Evolutionary conservation across 1,284 basidiomycete genomes (phyloP), one percentile per base, ranked within the genome.

Genomic region (Wallemia ichthyophaga): DNA sequence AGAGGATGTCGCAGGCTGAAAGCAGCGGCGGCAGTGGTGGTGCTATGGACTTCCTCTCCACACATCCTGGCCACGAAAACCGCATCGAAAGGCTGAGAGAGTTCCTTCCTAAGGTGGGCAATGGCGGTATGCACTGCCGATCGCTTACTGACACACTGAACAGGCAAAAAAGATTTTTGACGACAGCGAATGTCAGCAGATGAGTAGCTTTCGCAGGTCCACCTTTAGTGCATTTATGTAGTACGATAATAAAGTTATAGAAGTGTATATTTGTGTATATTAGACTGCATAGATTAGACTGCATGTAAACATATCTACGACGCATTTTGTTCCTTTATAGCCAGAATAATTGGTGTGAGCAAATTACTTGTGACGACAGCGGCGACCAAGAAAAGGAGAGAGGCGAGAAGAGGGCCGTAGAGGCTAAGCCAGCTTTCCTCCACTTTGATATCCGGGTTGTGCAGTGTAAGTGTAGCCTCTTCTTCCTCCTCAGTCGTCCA

Each of bases 11-110:
- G 7, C 28, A 31, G 13, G 37, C 37, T 48, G 11, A 13, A 21
- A 19, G n/a, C 37, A 11, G n/a, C 13, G 37, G 13, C 28, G 28
- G 28, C 28, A 31, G n/a, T 31, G 28, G 60, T 19, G 61, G 28
- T 7, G 28, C 28, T 31, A 7, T 70, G 17, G 70, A 71, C 61
- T 71, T 71, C 63, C 62, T 71, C 60, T 69, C 66, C n/a, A 89
- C 86, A 0, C 86, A 91, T 69, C 86, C 86, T 0, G 73, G 78
- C 1, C 79, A 79, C 27, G 71, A 73, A 59, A 78, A 74, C 64
- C 78, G 86, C 17, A 78, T 84, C 60, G 48, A 66, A 63, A 64
- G 67, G 59, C 60, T 69, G 54, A 60, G 62, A 21, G 62, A 65
- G 33, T 69, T 67, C 67, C 60, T 69, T 62, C 67, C 66, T 2